These are phyloP conservation scores for Arthrobotrys iridis DNA, from an alignment of 2,329 filamentous ascomycete genomes.

Conservation along the genomic window DNA sequence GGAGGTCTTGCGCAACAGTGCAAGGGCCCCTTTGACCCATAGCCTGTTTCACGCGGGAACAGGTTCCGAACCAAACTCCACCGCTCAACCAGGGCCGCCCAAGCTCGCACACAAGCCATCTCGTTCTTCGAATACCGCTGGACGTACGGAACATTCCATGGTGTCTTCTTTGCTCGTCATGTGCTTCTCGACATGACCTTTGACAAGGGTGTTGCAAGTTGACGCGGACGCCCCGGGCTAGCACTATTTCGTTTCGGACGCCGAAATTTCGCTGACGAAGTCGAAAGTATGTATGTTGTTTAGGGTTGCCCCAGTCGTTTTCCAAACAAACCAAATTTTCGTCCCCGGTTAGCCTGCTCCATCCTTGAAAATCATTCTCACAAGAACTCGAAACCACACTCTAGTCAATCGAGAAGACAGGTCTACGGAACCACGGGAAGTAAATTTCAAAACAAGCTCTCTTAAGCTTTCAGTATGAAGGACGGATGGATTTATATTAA, in stretches of 20 bases:
- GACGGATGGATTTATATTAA: conserved; percentile 26
- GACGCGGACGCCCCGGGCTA: too few relatives aligned
- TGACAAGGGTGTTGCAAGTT: not conserved
- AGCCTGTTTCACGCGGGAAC: conserved; percentile 51
- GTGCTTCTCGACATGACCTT: conserved; percentile 2
- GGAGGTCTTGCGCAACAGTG: conserved; percentile 28
- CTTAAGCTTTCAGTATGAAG: conserved; percentile 33
- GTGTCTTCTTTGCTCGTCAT: conserved; percentile 29
- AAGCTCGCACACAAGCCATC: not conserved
- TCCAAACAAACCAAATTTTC: not conserved
- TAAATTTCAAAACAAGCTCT: conserved; percentile 47
- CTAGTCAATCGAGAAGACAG: not conserved
- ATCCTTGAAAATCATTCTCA: not conserved
- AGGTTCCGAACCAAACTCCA: conserved; percentile 43
- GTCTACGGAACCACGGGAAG: conserved; percentile 51
- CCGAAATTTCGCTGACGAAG: conserved; percentile 1
- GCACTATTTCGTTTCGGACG: conserved; percentile 22
- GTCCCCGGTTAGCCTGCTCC: not conserved
- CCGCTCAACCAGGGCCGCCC: not conserved
- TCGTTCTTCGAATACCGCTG: conserved; percentile 14
- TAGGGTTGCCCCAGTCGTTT: conserved; percentile 7
- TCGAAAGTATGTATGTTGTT: not conserved
- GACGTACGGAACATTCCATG: conserved; percentile 31
- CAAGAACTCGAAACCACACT: not conserved
- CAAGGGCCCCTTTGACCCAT: conserved; percentile 32